A percentile compares a stretch with the other conserved stretches of the same genome.
phyloP scores from a whole-genome alignment of 345 rosid genomes.

The Sonneratia alba region DNA sequence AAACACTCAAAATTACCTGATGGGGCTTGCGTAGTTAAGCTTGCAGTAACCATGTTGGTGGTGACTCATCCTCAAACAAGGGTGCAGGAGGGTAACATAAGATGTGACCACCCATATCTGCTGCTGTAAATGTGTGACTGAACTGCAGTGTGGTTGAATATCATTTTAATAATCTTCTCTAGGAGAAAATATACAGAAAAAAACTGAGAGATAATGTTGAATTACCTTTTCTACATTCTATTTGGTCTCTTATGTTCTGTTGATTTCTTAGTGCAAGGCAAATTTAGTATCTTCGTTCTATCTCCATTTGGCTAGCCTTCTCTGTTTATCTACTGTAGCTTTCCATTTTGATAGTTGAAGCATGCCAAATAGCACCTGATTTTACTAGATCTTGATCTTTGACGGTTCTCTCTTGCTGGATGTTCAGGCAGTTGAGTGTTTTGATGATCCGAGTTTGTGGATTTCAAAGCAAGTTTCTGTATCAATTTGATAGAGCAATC shows the following conservation, averaged over 20 bases:
- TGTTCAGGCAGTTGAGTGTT: not conserved
- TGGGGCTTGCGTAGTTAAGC: not conserved
- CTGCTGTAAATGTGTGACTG: too few species aligned
- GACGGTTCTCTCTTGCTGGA: not conserved
- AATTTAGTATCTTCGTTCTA: not conserved
- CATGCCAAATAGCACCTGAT: not conserved
- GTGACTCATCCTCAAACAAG: not conserved
- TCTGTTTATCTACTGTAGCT: not conserved
- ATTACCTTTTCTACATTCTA: too few species aligned
- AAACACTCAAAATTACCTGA: too few species aligned
- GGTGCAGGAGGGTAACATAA: not conserved
- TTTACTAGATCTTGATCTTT: too few species aligned
- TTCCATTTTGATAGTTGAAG: not conserved
- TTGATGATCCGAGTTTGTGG: not conserved
- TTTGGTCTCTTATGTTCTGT: too few species aligned
- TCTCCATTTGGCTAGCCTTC: not conserved
- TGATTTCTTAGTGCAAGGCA: not conserved
- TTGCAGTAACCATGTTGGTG: not conserved
- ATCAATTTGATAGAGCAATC: not conserved
- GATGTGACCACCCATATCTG: too few species aligned
- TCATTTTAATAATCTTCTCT: too few species aligned
- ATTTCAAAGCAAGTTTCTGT: not conserved
- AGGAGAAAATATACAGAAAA: too few species aligned
- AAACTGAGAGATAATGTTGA: too few species aligned
- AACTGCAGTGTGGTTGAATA: too few species aligned